Base-by-base conservation (phyloP, 495 filamentous ascomycete genomes). In the Podospora appendiculata region DNA sequence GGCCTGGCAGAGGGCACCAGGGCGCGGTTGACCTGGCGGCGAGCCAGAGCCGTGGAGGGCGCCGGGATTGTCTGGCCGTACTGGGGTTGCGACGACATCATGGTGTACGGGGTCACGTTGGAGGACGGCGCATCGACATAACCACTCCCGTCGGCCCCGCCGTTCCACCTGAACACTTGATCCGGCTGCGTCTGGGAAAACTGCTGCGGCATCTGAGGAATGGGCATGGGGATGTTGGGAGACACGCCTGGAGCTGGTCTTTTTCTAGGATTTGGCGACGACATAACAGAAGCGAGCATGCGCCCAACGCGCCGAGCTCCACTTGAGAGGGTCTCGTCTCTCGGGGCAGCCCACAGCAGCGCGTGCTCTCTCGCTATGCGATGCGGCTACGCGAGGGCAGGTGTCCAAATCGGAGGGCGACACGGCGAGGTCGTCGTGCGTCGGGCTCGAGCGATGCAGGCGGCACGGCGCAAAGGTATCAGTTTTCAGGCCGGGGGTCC, bases 161-260 rank as follows among this genome's bases (percentile, higher is more conserved):
- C 51, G 39, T 68, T 71, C 74, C 74, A 77, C 50, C 64, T 63
- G 41, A 70, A 58, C 51, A 73, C 41, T 18, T 67, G 70, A 6
- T 76, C 72, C 25, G 51, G 55, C 57, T 55, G 74, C 14, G 63
- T 70, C 52, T 59, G 61, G 52, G 51, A 65, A 55, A 66, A 67
- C 50, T 60, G 60, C 63, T 76, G 70, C 25, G 25, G 25, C 59
- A 77, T 69, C 60, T 78, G 54, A 66, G 65, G 58, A 67, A 71
- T 52, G 19, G 75, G 75, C 43, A 78, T 68, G 25, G 80, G 74
- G 17, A 74, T 65, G 45, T 77, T 73, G 6, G 86, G 83, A 2
- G 78, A 75, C 39, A 85, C 67, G 58, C 87, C 88, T 42, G 88
- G 84, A 33, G 87, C 86, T 53, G 87, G 76, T 66, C 88, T 77